Evolutionary conservation across 2,329 filamentous ascomycete species (phyloP).

Genomic region (Venturia nashicola): DNA sequence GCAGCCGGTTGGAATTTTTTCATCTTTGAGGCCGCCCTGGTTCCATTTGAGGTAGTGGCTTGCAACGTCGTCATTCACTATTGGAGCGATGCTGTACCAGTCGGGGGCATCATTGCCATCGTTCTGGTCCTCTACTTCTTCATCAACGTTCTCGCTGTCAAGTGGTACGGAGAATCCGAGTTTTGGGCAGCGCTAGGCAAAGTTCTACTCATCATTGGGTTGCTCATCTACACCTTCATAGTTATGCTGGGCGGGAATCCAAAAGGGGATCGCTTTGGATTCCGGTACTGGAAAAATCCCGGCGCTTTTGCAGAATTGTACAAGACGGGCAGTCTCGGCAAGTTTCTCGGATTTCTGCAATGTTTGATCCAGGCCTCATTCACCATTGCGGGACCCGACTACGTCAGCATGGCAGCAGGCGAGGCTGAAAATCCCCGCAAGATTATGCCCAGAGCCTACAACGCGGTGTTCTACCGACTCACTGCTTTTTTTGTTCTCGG

Average conservation of each 20-base stretch:
- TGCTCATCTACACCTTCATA: constrained; percentile 68
- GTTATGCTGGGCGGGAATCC: constrained; percentile 79
- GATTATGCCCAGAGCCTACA: constrained; percentile 62
- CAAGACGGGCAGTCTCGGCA: constrained; percentile 55
- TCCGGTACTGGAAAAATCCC: constrained; percentile 55
- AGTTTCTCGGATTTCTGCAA: constrained; percentile 63
- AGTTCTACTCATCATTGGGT: constrained; percentile 56
- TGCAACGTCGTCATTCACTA: constrained; percentile 29
- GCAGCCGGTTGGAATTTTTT: constrained; percentile 66
- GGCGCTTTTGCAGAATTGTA: constrained; percentile 58
- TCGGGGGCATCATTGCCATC: constrained; percentile 49
- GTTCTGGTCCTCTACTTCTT: constrained; percentile 39
- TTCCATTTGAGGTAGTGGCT: constrained; percentile 53
- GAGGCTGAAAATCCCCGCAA: constrained; percentile 59
- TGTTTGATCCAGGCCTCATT: constrained; percentile 62
- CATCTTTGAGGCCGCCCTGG: constrained; percentile 53
- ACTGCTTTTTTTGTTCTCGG: constrained; percentile 66
- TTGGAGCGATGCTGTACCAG: constrained; percentile 44
- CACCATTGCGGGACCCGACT: constrained; percentile 55
- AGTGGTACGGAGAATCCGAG: constrained; percentile 36
- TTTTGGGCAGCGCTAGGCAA: constrained; percentile 64
- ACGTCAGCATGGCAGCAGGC: constrained; percentile 52
- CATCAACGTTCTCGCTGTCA: constrained; percentile 34
- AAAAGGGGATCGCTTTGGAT: constrained; percentile 56
- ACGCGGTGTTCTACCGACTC: constrained; percentile 67